Conservation (phyloP, 768 basidiomycete species). For the Naganishia randhawae region DNA sequence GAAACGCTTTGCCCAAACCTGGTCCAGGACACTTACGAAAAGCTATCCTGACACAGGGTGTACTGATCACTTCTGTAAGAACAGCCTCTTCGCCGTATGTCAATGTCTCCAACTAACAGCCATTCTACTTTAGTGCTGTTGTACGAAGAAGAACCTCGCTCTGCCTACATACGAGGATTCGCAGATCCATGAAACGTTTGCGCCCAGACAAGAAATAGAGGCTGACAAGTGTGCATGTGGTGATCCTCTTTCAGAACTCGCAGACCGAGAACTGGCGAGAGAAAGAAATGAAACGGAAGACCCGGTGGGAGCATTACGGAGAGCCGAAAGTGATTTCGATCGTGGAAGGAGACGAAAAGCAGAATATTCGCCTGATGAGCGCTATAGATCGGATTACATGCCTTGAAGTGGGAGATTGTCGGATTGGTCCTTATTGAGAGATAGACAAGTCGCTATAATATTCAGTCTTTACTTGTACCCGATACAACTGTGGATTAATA, state of each 20-base stretch:
- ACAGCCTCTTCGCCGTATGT: not conserved
- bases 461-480: not conserved
- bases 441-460: not conserved
- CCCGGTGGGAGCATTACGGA: conserved; percentile 1
- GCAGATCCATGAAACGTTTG: conserved; percentile 6
- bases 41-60: conserved; percentile 38
- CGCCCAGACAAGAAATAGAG: conserved; percentile 20
- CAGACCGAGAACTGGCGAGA: conserved; percentile 30
- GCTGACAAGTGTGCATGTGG: conserved; percentile 32
- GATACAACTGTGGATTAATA: not conserved
- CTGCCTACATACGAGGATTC: conserved; percentile 31
- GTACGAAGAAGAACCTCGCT: conserved; percentile 26
- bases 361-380: conserved; percentile 19
- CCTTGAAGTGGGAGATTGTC: not conserved
- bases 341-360: conserved; percentile 15
- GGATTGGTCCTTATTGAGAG: not conserved
- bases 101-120: not conserved
- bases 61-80: conserved; percentile 44
- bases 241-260: conserved; percentile 27
- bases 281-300: conserved; percentile 15
- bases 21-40: conserved; percentile 47
- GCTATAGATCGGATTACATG: conserved; percentile 1
- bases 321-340: conserved; percentile 14
- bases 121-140: conserved; percentile 20
- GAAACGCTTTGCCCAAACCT: conserved; percentile 32